Evolutionary conservation across 2,329 filamentous ascomycete genomes (phyloP), one percentile per base, ranked within the genome.

Genomic region (Phoma sp.): DNA sequence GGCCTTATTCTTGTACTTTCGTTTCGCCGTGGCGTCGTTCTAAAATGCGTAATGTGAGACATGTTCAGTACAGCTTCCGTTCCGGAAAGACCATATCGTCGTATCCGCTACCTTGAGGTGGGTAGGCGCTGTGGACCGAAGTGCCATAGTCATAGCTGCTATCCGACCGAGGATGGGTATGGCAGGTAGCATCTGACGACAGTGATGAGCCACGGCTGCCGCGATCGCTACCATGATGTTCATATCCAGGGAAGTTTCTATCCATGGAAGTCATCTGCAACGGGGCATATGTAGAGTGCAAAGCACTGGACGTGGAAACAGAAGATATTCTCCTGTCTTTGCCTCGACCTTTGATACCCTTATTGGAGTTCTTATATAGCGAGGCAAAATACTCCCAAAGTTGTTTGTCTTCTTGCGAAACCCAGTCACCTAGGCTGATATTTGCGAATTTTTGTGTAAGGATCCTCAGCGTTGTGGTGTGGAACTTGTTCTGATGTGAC

Each of bases 331-430:
- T 87, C 51, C 91, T 83, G 64, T 93, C 90, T 72, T 93, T 95
- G 36, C 95, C 95, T 38, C 95, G 87, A 10, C 95, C 95, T 77
- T 97, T 98, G 80, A 98, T 97, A 1, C 95, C 95, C 76, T 96
- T 96, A 83, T 98, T 98, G 77, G 90, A 93, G 77, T 98, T 96
- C 80, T 96, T 96, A 83, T 96, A 97, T n/a, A 96, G 81, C 0
- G 83, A 83, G 4, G 87, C 84, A 71, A 98, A 95, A 77, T 96
- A 96, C 63, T 89, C 85, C 80, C 90, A 92, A 43, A 97, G 80
- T 55, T 92, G 88, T 57, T 85, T 87, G 66, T 97, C 91, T 30
- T 87, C 82, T 0, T 83, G 79, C 10, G 79, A 80, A n/a, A 93
- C 85, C 5, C 81, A 78, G 30, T 88, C 84, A n/a, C 80, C 81